Base-by-base conservation (phyloP, 768 basidiomycete species). In the Gymnopilus dilepis region DNA sequence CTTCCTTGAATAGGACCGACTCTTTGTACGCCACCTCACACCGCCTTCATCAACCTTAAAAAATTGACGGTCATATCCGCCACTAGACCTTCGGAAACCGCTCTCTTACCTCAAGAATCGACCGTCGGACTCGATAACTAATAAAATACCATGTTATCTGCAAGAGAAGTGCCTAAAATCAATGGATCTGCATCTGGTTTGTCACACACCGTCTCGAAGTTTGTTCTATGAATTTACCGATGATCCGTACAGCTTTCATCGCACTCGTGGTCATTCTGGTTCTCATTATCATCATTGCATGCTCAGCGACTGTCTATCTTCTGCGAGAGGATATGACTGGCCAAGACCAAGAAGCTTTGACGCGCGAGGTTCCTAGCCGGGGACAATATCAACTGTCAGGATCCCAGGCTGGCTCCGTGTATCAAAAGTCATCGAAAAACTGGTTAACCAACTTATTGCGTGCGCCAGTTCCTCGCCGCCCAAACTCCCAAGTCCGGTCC, bases 231-330 rank as follows among this genome's bases (percentile, higher is more conserved):
- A 52, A 41, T 19, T 51, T 24, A 58, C 34, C 21, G 22, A 42
- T 21, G 37, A 41, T 58, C 51, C 12, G 40, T 53, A 56, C 63
- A 82, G 88, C 81, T 11, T 91, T 91, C 75, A 82, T 90, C 64
- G 85, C 74, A 3, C 73, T 91, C 38, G 78, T 91, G 40, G 82
- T 89, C 37, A 71, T 76, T 45, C 79, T 91, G 41, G 75, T 78
- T 58, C 63, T 83, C 59, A 74, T 91, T 56, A 83, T 90, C 70
- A 64, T 87, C 60, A 67, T 77, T 30, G 81, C 83, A 51, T 85
- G 81, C 69, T 72, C 76, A 15, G 87, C 80, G 34, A 82, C 87
- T 38, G 81, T 82, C 70, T 80, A 82, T 65, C 82, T 91, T 34
- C 75, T 90, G 17, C 81, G 83, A 41, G 72, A 83, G 51, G 78